Evolutionary conservation across 768 basidiomycete genomes (phyloP).

Genomic region (Xanthoconium purpureum): DNA sequence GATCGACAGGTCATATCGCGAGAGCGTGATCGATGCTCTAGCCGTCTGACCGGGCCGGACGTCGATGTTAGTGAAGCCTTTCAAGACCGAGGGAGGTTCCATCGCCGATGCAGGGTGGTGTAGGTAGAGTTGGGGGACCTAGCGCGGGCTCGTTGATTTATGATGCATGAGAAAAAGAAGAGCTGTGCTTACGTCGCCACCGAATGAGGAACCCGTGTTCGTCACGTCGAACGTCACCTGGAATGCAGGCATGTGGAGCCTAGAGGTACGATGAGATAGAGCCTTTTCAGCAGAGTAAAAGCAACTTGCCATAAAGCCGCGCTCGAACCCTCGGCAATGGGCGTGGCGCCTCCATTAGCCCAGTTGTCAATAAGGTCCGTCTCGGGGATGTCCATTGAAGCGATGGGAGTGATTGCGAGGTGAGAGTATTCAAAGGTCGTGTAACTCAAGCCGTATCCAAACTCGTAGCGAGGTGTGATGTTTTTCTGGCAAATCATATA

Average conservation of each 20-base stretch:
- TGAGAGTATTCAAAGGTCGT: constrained; percentile 72
- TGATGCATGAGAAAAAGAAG: not conserved
- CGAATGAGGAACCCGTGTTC: constrained; percentile 61
- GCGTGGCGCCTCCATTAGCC: constrained; percentile 56
- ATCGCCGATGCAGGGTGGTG: constrained; percentile 59
- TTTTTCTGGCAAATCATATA: constrained; percentile 41
- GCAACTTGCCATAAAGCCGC: constrained; percentile 55
- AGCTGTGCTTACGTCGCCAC: constrained; percentile 54
- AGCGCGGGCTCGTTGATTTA: not conserved
- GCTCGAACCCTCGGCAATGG: constrained; percentile 55
- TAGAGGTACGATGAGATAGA: constrained; percentile 14
- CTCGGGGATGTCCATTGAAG: constrained; percentile 30
- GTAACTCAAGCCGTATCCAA: constrained; percentile 89
- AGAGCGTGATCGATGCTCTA: constrained; percentile 53
- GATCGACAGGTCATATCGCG: constrained; percentile 67
- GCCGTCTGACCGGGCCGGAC: constrained; percentile 46
- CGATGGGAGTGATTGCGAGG: constrained; percentile 47
- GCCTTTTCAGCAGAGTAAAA: not conserved
- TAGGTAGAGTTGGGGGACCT: constrained; percentile 77
- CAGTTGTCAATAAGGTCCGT: constrained; percentile 43
- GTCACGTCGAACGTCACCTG: constrained; percentile 59
- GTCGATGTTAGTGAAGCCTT: constrained; percentile 63
- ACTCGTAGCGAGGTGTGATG: constrained; percentile 80
- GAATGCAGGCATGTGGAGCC: constrained; percentile 66
- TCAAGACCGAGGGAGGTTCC: constrained; percentile 70